Evolutionary conservation across 768 basidiomycete genomes (phyloP).

Genomic region (Neoboletus magnificus): DNA sequence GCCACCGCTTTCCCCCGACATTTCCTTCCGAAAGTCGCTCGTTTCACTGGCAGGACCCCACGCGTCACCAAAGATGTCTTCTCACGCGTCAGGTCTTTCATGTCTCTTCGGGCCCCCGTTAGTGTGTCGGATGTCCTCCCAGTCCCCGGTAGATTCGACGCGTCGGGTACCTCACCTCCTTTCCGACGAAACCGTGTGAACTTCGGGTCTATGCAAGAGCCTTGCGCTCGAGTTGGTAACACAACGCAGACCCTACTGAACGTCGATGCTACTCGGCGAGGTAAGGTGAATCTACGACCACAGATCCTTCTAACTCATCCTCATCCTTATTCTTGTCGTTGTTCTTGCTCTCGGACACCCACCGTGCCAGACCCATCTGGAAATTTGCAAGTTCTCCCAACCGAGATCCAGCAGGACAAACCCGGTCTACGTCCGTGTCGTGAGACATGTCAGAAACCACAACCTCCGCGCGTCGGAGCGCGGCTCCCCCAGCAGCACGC

Average conservation of each 20-base stretch:
- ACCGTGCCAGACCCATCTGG: background rate
- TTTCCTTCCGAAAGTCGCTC: background rate
- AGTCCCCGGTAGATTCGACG: no score
- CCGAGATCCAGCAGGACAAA: background rate
- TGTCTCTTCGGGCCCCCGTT: background rate
- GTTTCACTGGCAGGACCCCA: background rate
- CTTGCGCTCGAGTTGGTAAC: background rate
- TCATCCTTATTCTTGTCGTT: background rate
- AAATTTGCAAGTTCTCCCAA: background rate
- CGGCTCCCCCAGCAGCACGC: background rate
- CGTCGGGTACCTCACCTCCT: no score
- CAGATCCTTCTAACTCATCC: conserved; percentile 2
- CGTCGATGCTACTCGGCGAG: conserved; percentile 7
- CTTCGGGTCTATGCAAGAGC: background rate
- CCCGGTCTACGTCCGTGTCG: background rate
- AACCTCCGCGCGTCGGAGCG: conserved; percentile 7
- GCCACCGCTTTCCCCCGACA: background rate
- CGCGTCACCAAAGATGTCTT: background rate
- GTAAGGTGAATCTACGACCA: conserved; percentile 10
- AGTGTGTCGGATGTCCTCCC: background rate
- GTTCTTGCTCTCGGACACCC: background rate
- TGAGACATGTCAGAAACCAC: conserved; percentile 15
- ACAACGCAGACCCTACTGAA: background rate
- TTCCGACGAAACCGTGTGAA: conserved; percentile 9
- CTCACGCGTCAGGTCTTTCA: background rate